These are phyloP conservation scores for Apiotrichum domesticum DNA, from an alignment of 1,284 basidiomycete genomes.

Conservation along the genomic window DNA sequence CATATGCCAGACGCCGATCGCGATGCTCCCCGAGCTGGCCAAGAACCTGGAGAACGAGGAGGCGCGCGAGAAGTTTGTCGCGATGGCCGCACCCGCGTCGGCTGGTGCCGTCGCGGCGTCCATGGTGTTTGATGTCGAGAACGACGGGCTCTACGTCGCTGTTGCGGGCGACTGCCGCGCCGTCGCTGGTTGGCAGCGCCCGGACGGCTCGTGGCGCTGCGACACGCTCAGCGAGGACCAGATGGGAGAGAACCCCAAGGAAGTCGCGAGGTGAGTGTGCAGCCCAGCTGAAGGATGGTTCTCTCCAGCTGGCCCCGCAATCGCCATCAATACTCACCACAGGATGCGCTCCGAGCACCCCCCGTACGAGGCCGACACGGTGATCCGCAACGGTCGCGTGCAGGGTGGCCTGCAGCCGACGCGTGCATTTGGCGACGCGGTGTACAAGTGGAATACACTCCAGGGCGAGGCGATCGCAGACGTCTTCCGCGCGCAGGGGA, in stretches of 20 bases:
- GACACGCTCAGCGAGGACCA: conserved; percentile 93
- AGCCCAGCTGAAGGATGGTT: too few species aligned
- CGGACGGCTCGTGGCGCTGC: conserved; percentile 53
- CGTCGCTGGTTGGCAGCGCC: conserved; percentile 82
- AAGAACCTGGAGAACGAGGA: conserved; percentile 21
- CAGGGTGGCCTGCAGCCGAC: conserved; percentile 91
- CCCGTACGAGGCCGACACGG: conserved; percentile 65
- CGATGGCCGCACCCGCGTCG: conserved; percentile 70
- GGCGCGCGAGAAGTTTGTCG: conserved; percentile 48
- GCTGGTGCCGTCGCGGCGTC: conserved; percentile 81
- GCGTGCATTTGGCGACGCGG: conserved; percentile 80
- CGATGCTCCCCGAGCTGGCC: conserved; percentile 48
- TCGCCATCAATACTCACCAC: background rate
- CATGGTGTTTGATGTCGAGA: conserved; percentile 74
- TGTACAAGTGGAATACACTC: conserved; percentile 70
- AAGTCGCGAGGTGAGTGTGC: conserved; percentile 50
- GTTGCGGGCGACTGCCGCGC: conserved; percentile 92
- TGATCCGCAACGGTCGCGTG: conserved; percentile 78
- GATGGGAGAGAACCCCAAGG: conserved; percentile 83
- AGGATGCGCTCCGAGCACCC: conserved; percentile 90
- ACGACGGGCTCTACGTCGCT: conserved; percentile 77
- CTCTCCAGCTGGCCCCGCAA: background rate
- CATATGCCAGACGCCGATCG: conserved; percentile 50
- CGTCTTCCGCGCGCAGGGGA: conserved; percentile 60
- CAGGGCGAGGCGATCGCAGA: conserved; percentile 67